Percentiles rank a stretch among this genome's conserved stretches.
These are phyloP conservation scores for Lecanosticta acicola DNA, from an alignment of 2,329 filamentous ascomycete genomes.

Conservation along the genomic window DNA sequence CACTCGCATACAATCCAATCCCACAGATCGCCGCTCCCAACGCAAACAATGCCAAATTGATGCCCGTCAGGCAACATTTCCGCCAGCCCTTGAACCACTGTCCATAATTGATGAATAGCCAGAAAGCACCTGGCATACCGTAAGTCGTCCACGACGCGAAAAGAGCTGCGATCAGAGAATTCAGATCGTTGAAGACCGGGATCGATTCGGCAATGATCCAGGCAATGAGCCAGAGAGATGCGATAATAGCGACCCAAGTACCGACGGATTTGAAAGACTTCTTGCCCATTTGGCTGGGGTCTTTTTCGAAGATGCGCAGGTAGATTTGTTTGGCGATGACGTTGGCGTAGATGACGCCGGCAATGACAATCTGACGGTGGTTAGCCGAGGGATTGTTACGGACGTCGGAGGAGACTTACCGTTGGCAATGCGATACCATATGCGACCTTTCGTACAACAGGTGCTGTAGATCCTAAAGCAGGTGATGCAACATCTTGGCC, in stretches of 20 bases:
- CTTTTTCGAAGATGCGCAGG: conserved; percentile 53
- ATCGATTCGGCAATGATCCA: conserved; percentile 65
- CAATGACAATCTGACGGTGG: conserved; percentile 53
- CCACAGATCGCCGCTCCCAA: conserved; percentile 23
- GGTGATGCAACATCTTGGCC: conserved; percentile 59
- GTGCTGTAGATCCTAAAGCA: conserved; percentile 56
- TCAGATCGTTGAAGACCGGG: conserved; percentile 63
- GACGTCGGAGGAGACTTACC: conserved; percentile 4
- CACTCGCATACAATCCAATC: conserved; percentile 22
- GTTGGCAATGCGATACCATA: conserved; percentile 66
- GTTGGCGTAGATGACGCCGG: conserved; percentile 63
- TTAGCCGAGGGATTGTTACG: not conserved
- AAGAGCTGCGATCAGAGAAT: conserved; percentile 55
- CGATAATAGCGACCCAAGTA: conserved; percentile 55
- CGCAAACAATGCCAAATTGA: conserved; percentile 39
- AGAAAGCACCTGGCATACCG: conserved; percentile 17
- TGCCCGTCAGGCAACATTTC: conserved; percentile 38
- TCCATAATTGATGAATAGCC: conserved; percentile 41
- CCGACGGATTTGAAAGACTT: conserved; percentile 39
- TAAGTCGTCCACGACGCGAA: conserved; percentile 59
- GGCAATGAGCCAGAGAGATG: conserved; percentile 53
- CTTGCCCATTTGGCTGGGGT: conserved; percentile 44
- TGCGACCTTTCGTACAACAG: conserved; percentile 54
- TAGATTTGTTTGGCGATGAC: conserved; percentile 63
- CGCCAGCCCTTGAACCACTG: conserved; percentile 36